phyloP scores from a whole-genome alignment of 345 rosid genomes.

The Cochlearia excelsa region DNA sequence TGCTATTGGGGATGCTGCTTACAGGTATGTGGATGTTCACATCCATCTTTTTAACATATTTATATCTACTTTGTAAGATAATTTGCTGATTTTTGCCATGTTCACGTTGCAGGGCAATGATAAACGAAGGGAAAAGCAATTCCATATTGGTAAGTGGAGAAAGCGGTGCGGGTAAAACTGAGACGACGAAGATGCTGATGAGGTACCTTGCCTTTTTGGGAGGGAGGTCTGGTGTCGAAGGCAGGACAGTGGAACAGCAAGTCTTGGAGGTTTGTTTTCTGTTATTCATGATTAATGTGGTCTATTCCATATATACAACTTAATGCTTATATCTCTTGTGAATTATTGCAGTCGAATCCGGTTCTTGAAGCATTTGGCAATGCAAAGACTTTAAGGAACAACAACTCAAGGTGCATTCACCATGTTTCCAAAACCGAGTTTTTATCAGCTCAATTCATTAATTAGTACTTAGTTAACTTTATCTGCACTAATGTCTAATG shows the following conservation, averaged over 20 bases:
- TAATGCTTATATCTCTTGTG: constrained; percentile 14
- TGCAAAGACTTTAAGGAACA: constrained; percentile 91
- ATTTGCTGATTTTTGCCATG: constrained; percentile 34
- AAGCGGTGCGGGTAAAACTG: constrained; percentile 99
- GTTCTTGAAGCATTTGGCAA: constrained; percentile 98
- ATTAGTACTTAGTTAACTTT: background rate
- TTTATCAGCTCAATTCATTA: constrained; percentile 1
- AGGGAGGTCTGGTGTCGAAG: constrained; percentile 91
- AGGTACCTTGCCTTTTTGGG: constrained; percentile 87
- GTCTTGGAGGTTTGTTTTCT: constrained; percentile 67
- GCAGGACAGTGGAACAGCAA: constrained; percentile 95
- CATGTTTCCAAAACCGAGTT: constrained; percentile 7
- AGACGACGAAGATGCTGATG: constrained; percentile 98
- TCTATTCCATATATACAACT: constrained; percentile 3
- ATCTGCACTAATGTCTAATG: background rate
- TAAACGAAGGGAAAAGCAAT: constrained; percentile 82
- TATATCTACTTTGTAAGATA: constrained; percentile 5
- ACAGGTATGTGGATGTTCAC: constrained; percentile 49
- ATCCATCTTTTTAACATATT: background rate
- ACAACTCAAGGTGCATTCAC: constrained; percentile 71
- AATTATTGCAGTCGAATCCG: constrained; percentile 74
- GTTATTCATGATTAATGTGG: constrained; percentile 7
- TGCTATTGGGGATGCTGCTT: constrained; percentile 91
- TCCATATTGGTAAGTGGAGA: constrained; percentile 96
- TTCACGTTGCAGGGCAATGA: constrained; percentile 65